Conservation (phyloP, 1,284 basidiomycete species). For the Fomes fomentarius region DNA sequence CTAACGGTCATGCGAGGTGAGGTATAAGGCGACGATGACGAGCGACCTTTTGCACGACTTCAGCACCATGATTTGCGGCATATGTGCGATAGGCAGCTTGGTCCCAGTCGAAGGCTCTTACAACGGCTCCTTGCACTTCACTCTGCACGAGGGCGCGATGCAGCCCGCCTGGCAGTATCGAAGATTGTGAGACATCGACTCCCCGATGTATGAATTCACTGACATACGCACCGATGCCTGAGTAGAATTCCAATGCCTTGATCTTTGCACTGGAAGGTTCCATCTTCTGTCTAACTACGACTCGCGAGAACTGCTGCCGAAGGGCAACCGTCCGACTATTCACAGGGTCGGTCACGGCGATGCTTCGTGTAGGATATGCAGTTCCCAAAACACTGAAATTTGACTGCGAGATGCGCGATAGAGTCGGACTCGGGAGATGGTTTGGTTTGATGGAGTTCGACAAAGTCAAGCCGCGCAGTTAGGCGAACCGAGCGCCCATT, state of each 20-base stretch:
- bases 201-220: neutral
- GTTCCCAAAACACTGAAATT: constrained; percentile 16
- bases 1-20: constrained; percentile 8
- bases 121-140: constrained; percentile 45
- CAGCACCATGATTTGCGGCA: constrained; percentile 51
- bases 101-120: constrained; percentile 79
- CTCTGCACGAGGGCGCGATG: constrained; percentile 67
- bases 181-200: neutral
- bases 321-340: too few species aligned
- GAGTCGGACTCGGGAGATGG: constrained; percentile 6
- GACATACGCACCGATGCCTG: constrained; percentile 69
- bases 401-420: constrained; percentile 16
- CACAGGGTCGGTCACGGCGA: constrained; percentile 18
- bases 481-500: constrained; percentile 10
- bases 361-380: too few species aligned
- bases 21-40: neutral
- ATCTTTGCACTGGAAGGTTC: constrained; percentile 31
- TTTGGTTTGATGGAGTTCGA: constrained; percentile 12
- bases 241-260: constrained; percentile 74
- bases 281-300: neutral
- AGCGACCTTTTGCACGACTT: constrained; percentile 53
- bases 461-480: neutral
- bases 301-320: too few species aligned
- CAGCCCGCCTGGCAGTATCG: constrained; percentile 63
- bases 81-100: constrained; percentile 72